These are phyloP conservation scores for maize (Zea mays) DNA, from an alignment of 176 grass and related monocot species.

Conservation along the genomic window DNA sequence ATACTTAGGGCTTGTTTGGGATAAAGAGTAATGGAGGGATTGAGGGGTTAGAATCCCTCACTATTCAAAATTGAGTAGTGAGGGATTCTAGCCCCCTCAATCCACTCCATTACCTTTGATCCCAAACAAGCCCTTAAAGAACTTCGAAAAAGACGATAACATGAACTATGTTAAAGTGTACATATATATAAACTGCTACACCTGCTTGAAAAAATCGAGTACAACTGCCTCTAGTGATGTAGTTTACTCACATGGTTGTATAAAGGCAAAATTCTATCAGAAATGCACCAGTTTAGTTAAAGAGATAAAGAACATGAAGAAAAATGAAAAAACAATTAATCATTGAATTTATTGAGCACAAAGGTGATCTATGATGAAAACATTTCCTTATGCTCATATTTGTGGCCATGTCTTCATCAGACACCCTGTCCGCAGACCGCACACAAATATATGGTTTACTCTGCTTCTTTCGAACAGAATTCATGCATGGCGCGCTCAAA, in stretches of 20 bases:
- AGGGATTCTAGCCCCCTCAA: too few relatives aligned
- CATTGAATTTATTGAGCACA: slow-evolving; percentile 65
- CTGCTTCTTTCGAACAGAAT: slow-evolving; percentile 62
- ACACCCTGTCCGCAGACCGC: slow-evolving; percentile 57
- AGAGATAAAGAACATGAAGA: slow-evolving; percentile 39
- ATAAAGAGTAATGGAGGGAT: too few relatives aligned
- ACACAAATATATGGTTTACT: slow-evolving; percentile 65
- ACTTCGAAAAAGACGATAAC: slow-evolving; percentile 27
- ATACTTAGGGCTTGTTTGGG: too few relatives aligned
- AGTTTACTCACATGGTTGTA: slow-evolving; percentile 52
- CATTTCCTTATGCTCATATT: slow-evolving; percentile 92
- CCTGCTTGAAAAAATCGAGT: slow-evolving; percentile 53
- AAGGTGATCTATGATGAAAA: slow-evolving; percentile 80
- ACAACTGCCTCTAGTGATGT: slow-evolving; percentile 61
- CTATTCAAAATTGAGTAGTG: too few relatives aligned
- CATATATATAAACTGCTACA: slow-evolving; percentile 57
- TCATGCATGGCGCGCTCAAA: slow-evolving; percentile 54
- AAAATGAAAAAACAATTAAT: slow-evolving; percentile 24
- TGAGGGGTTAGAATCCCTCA: too few relatives aligned
- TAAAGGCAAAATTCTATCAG: slow-evolving; percentile 57
- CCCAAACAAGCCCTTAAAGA: too few relatives aligned
- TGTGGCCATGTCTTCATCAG: slow-evolving; percentile 69
- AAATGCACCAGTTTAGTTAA: slow-evolving; percentile 46
- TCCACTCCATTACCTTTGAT: too few relatives aligned
- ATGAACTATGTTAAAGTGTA: slow-evolving; percentile 46